A percentile compares a stretch with the other conserved stretches of the same genome.
These are phyloP conservation scores for Parietichytrium sp. DNA, from an alignment of 108 stramenopile species.

Conservation along the genomic window DNA sequence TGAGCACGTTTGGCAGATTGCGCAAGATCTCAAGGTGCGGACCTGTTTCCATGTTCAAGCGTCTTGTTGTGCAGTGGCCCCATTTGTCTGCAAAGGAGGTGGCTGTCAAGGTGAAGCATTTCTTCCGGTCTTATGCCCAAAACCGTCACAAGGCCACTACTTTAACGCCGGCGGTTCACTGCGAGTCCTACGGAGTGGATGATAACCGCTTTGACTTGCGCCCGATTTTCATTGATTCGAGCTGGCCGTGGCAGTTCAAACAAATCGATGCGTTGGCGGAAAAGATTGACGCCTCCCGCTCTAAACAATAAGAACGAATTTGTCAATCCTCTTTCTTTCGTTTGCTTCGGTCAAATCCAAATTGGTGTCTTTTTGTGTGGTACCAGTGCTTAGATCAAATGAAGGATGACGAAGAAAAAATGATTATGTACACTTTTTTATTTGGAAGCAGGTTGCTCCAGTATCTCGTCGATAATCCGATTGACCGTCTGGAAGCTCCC, in stretches of 20 bases:
- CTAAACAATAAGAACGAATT: too few species aligned
- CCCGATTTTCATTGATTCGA: slow-evolving; percentile 86
- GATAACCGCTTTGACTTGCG: slow-evolving; percentile 97
- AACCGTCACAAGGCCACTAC: slow-evolving; percentile 99
- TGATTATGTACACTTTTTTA: too few species aligned
- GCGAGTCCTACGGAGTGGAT: slow-evolving; percentile 92
- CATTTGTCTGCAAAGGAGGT: slow-evolving; percentile 73
- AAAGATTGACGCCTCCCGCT: too few species aligned
- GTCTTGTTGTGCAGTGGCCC: slow-evolving; percentile 74
- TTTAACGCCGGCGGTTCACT: slow-evolving; percentile 95
- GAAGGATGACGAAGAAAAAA: too few species aligned
- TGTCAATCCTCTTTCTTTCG: too few species aligned
- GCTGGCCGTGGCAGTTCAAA: slow-evolving; percentile 83
- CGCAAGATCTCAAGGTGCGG: slow-evolving; percentile 87
- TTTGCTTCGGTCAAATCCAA: too few species aligned
- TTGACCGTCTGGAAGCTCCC: not conserved
- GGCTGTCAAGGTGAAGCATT: slow-evolving; percentile 78
- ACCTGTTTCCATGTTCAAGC: slow-evolving; percentile 88
- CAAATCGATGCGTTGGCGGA: slow-evolving; percentile 64
- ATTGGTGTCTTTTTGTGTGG: too few species aligned
- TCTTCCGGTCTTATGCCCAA: slow-evolving; percentile 88
- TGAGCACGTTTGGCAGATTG: slow-evolving; percentile 85
- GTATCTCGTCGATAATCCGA: not conserved
- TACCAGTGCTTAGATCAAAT: too few species aligned
- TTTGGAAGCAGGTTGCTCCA: too few species aligned